Conservation (phyloP, 495 filamentous ascomycete genomes). For the Chaetomium tenue region DNA sequence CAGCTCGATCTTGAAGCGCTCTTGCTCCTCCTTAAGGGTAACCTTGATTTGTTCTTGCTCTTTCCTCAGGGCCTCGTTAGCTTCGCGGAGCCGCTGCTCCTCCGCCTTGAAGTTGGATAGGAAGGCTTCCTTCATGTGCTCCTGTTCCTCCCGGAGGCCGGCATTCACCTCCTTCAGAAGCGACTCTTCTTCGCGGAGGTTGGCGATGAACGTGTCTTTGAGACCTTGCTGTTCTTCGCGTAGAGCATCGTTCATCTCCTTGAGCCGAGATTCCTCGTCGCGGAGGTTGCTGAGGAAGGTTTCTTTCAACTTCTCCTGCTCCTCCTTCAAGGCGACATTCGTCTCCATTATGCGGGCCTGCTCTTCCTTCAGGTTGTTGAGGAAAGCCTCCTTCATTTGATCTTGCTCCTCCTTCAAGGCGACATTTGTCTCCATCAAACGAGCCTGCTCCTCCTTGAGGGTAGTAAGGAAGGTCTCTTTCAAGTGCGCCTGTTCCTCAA, state of each 20-base stretch:
- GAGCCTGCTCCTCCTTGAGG: constrained; percentile 30
- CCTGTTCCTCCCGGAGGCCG: constrained; percentile 44
- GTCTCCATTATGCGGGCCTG: constrained; percentile 56
- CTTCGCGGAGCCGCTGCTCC: constrained; percentile 25
- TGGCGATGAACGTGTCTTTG: constrained; percentile 65
- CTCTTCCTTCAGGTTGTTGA: constrained; percentile 60
- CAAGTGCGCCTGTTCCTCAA: background rate
- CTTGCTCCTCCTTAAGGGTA: constrained; percentile 34
- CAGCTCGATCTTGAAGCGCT: constrained; percentile 32
- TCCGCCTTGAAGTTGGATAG: constrained; percentile 31
- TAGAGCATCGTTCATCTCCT: constrained; percentile 45
- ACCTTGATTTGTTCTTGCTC: constrained; percentile 25
- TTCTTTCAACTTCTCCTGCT: constrained; percentile 31
- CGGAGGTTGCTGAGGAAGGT: constrained; percentile 26
- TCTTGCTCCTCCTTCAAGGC: constrained; percentile 35
- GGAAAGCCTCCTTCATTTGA: constrained; percentile 50
- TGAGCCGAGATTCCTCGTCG: constrained; percentile 33
- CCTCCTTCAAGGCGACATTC: constrained; percentile 30
- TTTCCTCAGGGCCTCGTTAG: constrained; percentile 23
- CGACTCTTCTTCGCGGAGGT: constrained; percentile 65
- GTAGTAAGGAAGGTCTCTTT: constrained; percentile 23
- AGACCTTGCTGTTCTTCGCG: constrained; percentile 71
- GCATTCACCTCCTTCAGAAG: constrained; percentile 65
- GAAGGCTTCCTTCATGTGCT: constrained; percentile 39
- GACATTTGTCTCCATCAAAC: constrained; percentile 29